Base-by-base conservation (phyloP, 1,284 basidiomycete genomes). In the Puccinia novopanici region DNA sequence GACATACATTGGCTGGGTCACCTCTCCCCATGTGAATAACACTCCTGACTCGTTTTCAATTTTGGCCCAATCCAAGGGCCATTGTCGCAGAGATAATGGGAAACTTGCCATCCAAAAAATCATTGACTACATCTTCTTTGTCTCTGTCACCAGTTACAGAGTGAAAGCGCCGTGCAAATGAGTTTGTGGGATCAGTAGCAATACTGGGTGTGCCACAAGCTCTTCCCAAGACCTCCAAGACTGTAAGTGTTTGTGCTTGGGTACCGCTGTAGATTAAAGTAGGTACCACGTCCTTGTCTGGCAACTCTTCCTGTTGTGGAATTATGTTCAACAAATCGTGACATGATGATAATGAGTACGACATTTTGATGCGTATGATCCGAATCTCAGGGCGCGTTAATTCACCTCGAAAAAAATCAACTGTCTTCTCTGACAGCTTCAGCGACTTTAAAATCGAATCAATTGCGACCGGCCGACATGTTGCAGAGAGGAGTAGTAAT, bases 401-500 rank as follows among this genome's bases (percentile, higher is more conserved):
- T 55, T 72, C 70, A 9, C 70, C 70, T 3, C 54, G 3, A 22
- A 72, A 13, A 2, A 72, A 27, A 3, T 27, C 5, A 27, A 72
- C 27, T 13, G 6, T 45, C 45, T 45, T 45, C 45, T 45, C 45
- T 15, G 45, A 45, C 15, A 45, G 8, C 45, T 45, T 45, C 45
- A 45, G 15, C 6, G 8, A 45, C 45, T 45, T 45, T 15, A 30
- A 30, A 52, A 73, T 73, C 3, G 30, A 22, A 34, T 73, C 30
- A 17, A 73, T 57, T 0, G 71, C 71, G 3, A 73, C 24, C 22
- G 71, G 71, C 54, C 5, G 71, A 57, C 71, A 73, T 55, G 0
- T 45, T 45, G 45, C 45, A 45, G 45, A 45, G 15, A 45, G 45
- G 8, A 75, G 74, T 19, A 75, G 27, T 2, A 50, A 52, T 22